Evolutionary conservation across 2,329 filamentous ascomycete genomes (phyloP), one percentile per base, ranked within the genome.

Genomic region (Cladophialophora psammophila): DNA sequence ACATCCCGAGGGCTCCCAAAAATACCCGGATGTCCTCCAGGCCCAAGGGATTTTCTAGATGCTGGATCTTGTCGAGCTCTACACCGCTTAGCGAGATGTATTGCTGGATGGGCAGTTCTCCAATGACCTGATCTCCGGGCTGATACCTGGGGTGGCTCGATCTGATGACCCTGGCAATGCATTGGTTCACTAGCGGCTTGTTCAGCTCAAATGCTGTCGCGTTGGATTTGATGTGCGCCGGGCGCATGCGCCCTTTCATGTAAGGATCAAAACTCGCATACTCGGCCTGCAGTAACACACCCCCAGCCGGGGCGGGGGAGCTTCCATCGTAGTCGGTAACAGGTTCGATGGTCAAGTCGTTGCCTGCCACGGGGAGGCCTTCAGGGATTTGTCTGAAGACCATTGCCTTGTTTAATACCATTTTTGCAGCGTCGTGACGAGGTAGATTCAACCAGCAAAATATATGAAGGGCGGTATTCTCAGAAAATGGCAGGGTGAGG

Each of bases 181-280:
- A 83, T 71, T 78, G 91, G 72, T 77, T 80, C 66, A 63, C 20
- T n/a, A 94, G 84, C 69, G 90, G 86, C 70, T 85, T 77, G 75
- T 83, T 83, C 60, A 89, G 76, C 35, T 82, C 76, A 74, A 87
- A 91, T 2, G 88, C 79, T 4, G 87, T 80, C 12, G 80, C 78
- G 82, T 91, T 93, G 5, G 89, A 91, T 78, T 88, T 86, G 75
- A 80, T 75, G 32, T 80, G 76, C 10, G 89, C 74, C 52, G 83
- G 80, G 55, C 90, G 87, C 90, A 94, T 92, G 71, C 86, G 85
- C 64, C 89, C 90, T 65, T 91, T 88, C 81, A 90, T 86, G 81
- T 93, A 94, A 1, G 91, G 91, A 78, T 94, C 91, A 80, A 89
- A 89, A 7, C 90, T 91, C 64, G 88, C 82, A 75, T 89, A 91